A percentile compares a stretch with the other conserved stretches of the same genome.
Evolutionary conservation across 1,284 basidiomycete species (phyloP).

Genomic region (Ganoderma resinaceum): DNA sequence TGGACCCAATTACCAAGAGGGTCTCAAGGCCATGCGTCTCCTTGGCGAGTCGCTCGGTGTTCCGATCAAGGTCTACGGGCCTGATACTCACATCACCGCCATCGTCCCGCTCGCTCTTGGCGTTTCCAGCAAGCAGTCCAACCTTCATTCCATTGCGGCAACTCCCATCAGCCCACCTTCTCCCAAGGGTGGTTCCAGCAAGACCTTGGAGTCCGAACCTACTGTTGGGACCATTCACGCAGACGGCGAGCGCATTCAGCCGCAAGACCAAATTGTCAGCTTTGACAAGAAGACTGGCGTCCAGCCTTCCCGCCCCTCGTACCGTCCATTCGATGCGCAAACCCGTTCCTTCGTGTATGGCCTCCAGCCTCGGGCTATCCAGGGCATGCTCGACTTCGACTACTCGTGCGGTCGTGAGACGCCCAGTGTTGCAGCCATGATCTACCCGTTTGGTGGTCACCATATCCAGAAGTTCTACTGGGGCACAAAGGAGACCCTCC

Average conservation of each 20-base stretch:
- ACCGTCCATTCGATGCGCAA: constrained; percentile 88
- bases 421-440: constrained; percentile 99
- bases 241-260: constrained; percentile 84
- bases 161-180: constrained; percentile 46
- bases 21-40: constrained; percentile 98
- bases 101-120: constrained; percentile 98
- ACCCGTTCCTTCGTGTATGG: constrained; percentile 98
- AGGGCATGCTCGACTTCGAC: constrained; percentile 99
- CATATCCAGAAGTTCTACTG: constrained; percentile 99
- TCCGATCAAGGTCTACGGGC: constrained; percentile 96
- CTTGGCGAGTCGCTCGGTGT: constrained; percentile 98
- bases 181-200: constrained; percentile 44
- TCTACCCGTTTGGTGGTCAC: constrained; percentile 99
- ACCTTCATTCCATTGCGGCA: constrained; percentile 47
- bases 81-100: constrained; percentile 98
- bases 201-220: constrained; percentile 34
- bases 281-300: constrained; percentile 62
- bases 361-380: constrained; percentile 98
- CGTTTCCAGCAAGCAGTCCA: constrained; percentile 57
- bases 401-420: constrained; percentile 94
- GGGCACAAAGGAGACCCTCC: constrained; percentile 98
- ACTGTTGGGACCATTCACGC: constrained; percentile 79
- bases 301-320: constrained; percentile 69
- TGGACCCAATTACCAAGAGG: constrained; percentile 99
- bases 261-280: constrained; percentile 89